Conservation (phyloP, 2,329 filamentous ascomycete genomes). For the Sarocladiaceae sp. region DNA sequence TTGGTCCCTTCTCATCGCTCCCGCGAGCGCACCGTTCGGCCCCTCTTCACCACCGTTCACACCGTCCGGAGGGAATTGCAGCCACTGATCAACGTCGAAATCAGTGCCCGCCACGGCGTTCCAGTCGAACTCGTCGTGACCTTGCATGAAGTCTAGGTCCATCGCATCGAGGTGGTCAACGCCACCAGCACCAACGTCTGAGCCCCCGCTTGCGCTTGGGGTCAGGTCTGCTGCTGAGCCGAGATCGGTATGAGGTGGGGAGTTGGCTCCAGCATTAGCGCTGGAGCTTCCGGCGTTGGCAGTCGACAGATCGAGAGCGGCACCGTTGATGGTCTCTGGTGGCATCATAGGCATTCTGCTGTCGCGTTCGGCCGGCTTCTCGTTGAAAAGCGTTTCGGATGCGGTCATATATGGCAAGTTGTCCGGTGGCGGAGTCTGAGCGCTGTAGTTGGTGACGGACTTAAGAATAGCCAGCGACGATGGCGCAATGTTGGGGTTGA, state of each 20-base stretch:
- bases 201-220: constrained; percentile 40
- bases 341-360: constrained; percentile 25
- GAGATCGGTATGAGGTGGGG: constrained; percentile 41
- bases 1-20: constrained; percentile 11
- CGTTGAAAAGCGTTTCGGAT: constrained; percentile 33
- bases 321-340: constrained; percentile 33
- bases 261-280: constrained; percentile 19
- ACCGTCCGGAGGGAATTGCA: constrained; percentile 52
- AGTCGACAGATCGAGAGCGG: constrained; percentile 27
- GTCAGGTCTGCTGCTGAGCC: constrained; percentile 37
- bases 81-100: constrained; percentile 56
- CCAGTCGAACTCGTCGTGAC: constrained; percentile 50
- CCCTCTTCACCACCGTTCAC: constrained; percentile 34
- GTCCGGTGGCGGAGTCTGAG: constrained; percentile 52
- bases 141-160: constrained; percentile 43
- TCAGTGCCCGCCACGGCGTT: constrained; percentile 47
- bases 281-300: constrained; percentile 12
- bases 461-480: constrained; percentile 31
- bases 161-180: constrained; percentile 30
- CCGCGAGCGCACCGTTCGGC: constrained; percentile 29
- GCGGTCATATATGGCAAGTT: constrained; percentile 39
- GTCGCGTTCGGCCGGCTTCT: constrained; percentile 19
- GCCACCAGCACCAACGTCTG: constrained; percentile 28
- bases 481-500: constrained; percentile 38
- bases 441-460: constrained; percentile 31